Conservation (phyloP, 306 rosid species). For the Biancaea sappan region DNA sequence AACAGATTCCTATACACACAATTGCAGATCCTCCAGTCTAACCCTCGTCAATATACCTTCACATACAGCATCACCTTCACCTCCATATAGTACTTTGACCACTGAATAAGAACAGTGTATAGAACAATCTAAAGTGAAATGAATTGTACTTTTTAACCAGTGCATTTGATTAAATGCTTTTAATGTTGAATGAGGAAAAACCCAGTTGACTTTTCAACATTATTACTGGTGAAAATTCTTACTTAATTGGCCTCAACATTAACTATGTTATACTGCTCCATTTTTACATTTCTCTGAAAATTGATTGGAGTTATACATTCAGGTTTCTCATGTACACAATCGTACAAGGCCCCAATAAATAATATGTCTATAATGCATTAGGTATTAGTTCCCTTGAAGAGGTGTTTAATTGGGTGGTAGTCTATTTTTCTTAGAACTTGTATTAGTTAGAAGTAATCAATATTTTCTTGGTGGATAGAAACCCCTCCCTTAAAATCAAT, state of each 20-base stretch:
- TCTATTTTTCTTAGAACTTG: background rate
- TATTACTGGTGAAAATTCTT: background rate
- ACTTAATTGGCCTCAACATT: background rate
- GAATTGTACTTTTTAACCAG: background rate
- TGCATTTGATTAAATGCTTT: background rate
- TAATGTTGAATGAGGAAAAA: background rate
- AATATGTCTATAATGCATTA: background rate
- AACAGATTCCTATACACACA: background rate
- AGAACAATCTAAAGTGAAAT: background rate
- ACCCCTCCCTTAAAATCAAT: background rate
- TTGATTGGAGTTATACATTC: background rate
- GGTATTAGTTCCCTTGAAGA: background rate
- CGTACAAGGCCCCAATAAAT: background rate
- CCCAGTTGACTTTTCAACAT: background rate
- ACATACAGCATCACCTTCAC: background rate
- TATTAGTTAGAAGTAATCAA: constrained; percentile 1
- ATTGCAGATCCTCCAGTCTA: background rate
- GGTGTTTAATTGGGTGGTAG: constrained; percentile 3
- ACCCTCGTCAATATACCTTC: background rate
- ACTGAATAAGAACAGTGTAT: background rate
- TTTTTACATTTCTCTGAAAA: background rate
- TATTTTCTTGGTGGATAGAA: background rate
- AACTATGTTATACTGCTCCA: background rate
- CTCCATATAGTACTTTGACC: background rate
- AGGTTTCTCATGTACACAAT: background rate